Percentiles rank a stretch among this genome's conserved stretches.
Conservation (phyloP, 176 grass and related monocot genomes). For the Saccharum officinarum region DNA sequence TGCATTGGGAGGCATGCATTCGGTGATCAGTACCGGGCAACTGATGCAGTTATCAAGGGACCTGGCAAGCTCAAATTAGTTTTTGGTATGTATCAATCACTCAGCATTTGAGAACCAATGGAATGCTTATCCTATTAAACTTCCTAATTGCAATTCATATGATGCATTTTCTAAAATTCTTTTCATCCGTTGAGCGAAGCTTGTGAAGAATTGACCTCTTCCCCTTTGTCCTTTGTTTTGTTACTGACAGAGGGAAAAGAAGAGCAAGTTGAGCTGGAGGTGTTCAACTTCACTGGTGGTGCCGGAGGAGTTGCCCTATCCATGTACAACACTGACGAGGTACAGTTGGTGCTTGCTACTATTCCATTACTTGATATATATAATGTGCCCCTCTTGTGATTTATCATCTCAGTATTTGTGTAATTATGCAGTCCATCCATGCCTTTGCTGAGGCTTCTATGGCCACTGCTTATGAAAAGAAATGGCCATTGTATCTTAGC, state of each 20-base stretch:
- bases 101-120: not conserved
- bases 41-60: conserved; percentile 73
- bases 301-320: conserved; percentile 66
- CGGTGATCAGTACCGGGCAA: conserved; percentile 79
- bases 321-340: conserved; percentile 84
- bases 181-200: not conserved
- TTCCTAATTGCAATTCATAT: not conserved
- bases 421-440: conserved; percentile 62
- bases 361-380: not conserved
- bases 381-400: not conserved
- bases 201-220: not conserved
- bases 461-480: conserved; percentile 66
- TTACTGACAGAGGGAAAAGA: conserved; percentile 63
- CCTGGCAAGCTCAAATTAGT: conserved; percentile 85
- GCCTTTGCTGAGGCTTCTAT: conserved; percentile 90
- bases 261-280: conserved; percentile 61
- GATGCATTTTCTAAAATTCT: not conserved
- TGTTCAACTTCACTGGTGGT: conserved; percentile 75
- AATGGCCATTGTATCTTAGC: not conserved
- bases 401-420: not conserved
- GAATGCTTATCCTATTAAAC: conserved; percentile 3
- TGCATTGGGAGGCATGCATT: conserved; percentile 86
- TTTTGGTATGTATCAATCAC: conserved; percentile 47
- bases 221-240: not conserved
- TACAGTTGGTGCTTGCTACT: not conserved